Conservation (phyloP, 305 asterid genomes). For the Fraxinus baroniana region DNA sequence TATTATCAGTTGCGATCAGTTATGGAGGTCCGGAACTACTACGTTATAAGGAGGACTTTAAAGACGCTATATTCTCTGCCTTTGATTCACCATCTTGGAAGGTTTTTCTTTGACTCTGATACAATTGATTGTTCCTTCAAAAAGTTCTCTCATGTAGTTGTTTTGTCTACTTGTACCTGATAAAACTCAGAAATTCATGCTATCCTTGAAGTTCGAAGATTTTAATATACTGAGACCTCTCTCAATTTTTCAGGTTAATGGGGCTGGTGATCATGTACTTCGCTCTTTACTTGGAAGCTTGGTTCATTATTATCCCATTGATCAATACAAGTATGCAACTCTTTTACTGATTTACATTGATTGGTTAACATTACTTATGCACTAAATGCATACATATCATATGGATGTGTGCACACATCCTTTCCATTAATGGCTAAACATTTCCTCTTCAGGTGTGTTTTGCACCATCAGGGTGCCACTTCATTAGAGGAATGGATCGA, state of each 20-base stretch:
- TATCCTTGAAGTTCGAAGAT: conserved; percentile 23
- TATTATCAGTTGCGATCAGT: conserved; percentile 86
- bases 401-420: conserved; percentile 2
- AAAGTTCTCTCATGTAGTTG: conserved; percentile 15
- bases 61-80: conserved; percentile 79
- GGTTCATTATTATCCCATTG: conserved; percentile 82
- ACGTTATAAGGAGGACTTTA: conserved; percentile 67
- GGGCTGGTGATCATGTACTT: conserved; percentile 94
- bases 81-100: conserved; percentile 98
- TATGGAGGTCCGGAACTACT: conserved; percentile 93
- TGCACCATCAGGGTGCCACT: conserved; percentile 55
- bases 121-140: conserved; percentile 21
- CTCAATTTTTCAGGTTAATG: conserved; percentile 76
- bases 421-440: conserved; percentile 20
- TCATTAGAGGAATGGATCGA: conserved; percentile 91
- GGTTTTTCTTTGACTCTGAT: conserved; percentile 48
- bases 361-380: conserved; percentile 6
- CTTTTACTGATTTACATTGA: conserved; percentile 21
- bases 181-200: conserved; percentile 3
- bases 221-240: conserved; percentile 15
- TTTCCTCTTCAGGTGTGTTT: conserved; percentile 65
- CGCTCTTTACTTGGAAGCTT: conserved; percentile 98
- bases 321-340: conserved; percentile 75
- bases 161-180: neutral
- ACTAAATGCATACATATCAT: conserved; percentile 13